These are phyloP conservation scores for Shiraia sp. DNA, from an alignment of 2,329 filamentous ascomycete species.

Conservation along the genomic window DNA sequence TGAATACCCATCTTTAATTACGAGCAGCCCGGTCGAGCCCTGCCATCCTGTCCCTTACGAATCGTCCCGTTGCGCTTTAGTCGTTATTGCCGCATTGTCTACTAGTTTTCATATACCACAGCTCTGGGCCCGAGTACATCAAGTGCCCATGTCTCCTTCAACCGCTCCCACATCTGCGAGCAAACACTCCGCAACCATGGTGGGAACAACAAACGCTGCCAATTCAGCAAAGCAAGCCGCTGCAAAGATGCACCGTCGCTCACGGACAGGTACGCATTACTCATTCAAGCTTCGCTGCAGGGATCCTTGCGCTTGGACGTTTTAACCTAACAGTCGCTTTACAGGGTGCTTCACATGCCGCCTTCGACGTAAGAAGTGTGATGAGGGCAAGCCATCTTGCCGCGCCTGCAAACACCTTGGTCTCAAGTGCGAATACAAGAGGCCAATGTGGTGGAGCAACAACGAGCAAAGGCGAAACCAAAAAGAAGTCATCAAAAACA, in stretches of 20 bases:
- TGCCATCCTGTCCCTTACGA: slow-evolving; percentile 48
- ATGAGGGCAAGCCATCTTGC: slow-evolving; percentile 67
- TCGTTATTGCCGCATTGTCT: slow-evolving; percentile 48
- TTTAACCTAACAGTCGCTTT: slow-evolving; percentile 40
- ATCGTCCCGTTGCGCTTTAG: slow-evolving; percentile 47
- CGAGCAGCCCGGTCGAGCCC: slow-evolving; percentile 46
- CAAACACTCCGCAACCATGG: slow-evolving; percentile 54
- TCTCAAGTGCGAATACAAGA: slow-evolving; percentile 91
- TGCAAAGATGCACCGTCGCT: slow-evolving; percentile 89
- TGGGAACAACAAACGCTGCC: slow-evolving; percentile 53
- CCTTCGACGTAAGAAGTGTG: slow-evolving; percentile 70
- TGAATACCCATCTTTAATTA: slow-evolving; percentile 53
- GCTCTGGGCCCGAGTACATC: slow-evolving; percentile 47
- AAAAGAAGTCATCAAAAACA: slow-evolving; percentile 95
- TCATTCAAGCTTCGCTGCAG: slow-evolving; percentile 37
- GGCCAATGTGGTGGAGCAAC: slow-evolving; percentile 97
- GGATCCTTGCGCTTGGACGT: slow-evolving; percentile 40
- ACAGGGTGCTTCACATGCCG: slow-evolving; percentile 70
- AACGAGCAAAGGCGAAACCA: slow-evolving; percentile 81
- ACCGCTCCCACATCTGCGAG: slow-evolving; percentile 45
- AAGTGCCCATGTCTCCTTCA: slow-evolving; percentile 55
- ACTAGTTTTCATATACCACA: slow-evolving; percentile 46
- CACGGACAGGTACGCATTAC: slow-evolving; percentile 79
- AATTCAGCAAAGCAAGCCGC: slow-evolving; percentile 61
- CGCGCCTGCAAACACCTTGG: slow-evolving; percentile 72